Evolutionary conservation across 805 yeast species (phyloP), one percentile per base, ranked within the genome.

Genomic region (Wickerhamomyces bovis): DNA sequence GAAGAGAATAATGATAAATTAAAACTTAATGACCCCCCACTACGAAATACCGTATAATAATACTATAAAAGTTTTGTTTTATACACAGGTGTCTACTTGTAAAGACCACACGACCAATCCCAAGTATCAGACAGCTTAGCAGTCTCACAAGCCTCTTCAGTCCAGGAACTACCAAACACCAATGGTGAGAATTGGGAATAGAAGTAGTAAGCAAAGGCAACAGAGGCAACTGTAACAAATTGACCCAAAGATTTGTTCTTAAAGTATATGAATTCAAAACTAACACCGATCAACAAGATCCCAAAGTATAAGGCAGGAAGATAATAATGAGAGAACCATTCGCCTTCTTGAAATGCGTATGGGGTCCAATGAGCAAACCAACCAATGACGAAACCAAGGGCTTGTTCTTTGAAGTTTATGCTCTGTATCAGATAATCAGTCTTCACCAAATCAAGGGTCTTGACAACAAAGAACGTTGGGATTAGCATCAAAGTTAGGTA

Each of bases 351-450:
- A 9, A 49, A 8, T 58, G 75, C 69, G 50, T 76, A 80, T 18
- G 94, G 92, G 38, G 74, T 52, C 51, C 71, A 77, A 55, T 83
- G 82, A 20, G 81, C 26, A 1, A 70, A 49, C 77, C 81, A 86
- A 1, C 88, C 94, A 2, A 77, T 48, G 16, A 58, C 55, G 31
- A 58, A 55, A 23, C 58, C 56, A 31, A 63, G 53, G 30, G 68
- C 65, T 36, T 53, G 49, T 38, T 46, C 22, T 36, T 51, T 54
- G 41, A 49, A 57, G 41, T 33, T 39, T 12, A 49, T 39, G 18
- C 52, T 31, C 30, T 50, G 45, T 20, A 41, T 23, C 4, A 47
- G 13, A 13, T 35, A 25, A 43, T 59, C 61, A 28, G 53, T 49
- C 15, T 56, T 61, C 38, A 71, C 47, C 12, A 67, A 49, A 13